Base-by-base conservation (phyloP, 2,329 filamentous ascomycete genomes). In the Corinectria fuckeliana region DNA sequence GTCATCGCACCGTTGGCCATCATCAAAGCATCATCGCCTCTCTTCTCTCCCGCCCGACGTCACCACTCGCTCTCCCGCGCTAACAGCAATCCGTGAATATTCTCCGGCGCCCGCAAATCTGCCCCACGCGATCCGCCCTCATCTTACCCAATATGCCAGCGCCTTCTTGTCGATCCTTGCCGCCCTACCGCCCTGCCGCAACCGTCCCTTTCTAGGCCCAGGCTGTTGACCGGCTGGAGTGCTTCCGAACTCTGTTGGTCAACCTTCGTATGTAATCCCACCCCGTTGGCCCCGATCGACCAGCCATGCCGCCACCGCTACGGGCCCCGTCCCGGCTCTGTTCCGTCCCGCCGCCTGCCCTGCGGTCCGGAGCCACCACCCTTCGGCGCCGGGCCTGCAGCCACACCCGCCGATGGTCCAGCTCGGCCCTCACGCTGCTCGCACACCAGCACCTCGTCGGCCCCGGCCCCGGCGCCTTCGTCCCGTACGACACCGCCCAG, bases 401-500 rank as follows among this genome's bases (percentile, higher is more conserved):
- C 36, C 11, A 32, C 30, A 6, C 26, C 23, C 3, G n/a, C 26
- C 64, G 50, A 36, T 58, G 57, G 65, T 63, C 58, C 45, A 55
- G 25, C 32, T 50, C 49, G 21, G 23, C 6, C n/a, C 42, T 56
- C 34, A 49, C 56, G 39, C 58, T 76, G 7, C 65, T 77, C 49
- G 49, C 62, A 20, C 74, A 77, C 57, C 63, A 64, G 7, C 75
- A 77, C 50, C 66, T 77, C 23, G 50, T 52, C 11, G 63, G 62
- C 7, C 47, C 69, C 16, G 61, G 49, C 13, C 56, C 54, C 10
- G 60, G 51, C 14, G 63, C 64, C 26, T 65, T 76, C 41, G 66
- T 72, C 7, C 55, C 65, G 13, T 78, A 78, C 64, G 69, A 74
- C 32, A 56, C 60, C 11, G 76, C 74, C 42, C 67, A 74, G 26